phyloP scores from a whole-genome alignment of 257 asterid genomes.

The Lycium ferocissimum region DNA sequence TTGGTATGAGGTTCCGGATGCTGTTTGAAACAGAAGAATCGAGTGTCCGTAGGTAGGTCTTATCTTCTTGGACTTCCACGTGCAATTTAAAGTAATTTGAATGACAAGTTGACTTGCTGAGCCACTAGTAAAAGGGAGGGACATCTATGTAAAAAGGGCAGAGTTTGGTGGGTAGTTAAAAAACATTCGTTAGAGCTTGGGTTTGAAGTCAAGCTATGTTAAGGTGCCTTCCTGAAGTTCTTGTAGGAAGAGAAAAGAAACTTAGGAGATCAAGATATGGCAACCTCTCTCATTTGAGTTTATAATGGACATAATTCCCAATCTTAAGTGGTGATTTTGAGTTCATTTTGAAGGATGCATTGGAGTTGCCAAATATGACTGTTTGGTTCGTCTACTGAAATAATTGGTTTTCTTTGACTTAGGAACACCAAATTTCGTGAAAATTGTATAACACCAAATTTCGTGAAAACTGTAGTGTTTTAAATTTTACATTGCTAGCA shows the following conservation, averaged over 20 bases:
- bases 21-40: conserved; percentile 94
- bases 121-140: neutral
- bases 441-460: neutral
- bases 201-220: neutral
- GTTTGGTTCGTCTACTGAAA: neutral
- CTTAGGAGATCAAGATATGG: neutral
- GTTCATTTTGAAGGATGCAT: neutral
- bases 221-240: neutral
- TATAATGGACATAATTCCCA: neutral
- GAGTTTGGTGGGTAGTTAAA: neutral
- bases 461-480: neutral
- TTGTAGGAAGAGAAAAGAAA: conserved; percentile 26
- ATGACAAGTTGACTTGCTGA: neutral
- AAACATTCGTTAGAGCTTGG: neutral
- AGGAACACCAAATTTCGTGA: neutral
- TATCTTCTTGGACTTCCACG: neutral
- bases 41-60: conserved; percentile 84
- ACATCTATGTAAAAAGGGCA: conserved; percentile 15
- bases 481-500: neutral
- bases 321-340: neutral
- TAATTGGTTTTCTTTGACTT: neutral
- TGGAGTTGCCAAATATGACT: neutral
- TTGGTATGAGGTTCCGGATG: conserved; percentile 97
- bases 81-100: neutral
- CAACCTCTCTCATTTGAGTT: neutral